phyloP scores from a whole-genome alignment of 2,329 filamentous ascomycete species.

The Rutstroemia sp. region DNA sequence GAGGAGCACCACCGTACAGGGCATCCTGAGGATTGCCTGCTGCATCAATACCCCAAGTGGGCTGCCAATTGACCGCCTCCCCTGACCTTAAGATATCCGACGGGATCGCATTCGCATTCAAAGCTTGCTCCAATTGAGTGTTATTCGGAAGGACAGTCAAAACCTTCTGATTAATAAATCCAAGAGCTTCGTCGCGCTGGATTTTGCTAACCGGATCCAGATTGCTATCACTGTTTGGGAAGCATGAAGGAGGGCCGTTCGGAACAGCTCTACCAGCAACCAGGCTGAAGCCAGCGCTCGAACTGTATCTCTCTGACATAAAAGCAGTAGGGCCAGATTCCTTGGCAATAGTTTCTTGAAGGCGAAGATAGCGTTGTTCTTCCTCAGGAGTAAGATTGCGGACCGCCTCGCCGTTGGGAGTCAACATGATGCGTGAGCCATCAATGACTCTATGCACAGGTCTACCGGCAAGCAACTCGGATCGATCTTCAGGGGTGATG shows the following conservation, averaged over 20 bases:
- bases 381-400: slow-evolving; percentile 62
- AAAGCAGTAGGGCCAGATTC: slow-evolving; percentile 49
- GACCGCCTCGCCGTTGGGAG: slow-evolving; percentile 70
- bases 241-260: slow-evolving; percentile 55
- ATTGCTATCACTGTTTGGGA: slow-evolving; percentile 36
- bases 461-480: slow-evolving; percentile 46
- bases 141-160: slow-evolving; percentile 39
- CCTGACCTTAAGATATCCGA: slow-evolving; percentile 23
- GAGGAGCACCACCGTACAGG: slow-evolving; percentile 14
- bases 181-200: slow-evolving; percentile 57
- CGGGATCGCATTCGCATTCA: slow-evolving; percentile 28
- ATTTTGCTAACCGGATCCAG: slow-evolving; percentile 57
- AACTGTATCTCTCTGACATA: slow-evolving; percentile 46
- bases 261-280: slow-evolving; percentile 59
- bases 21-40: slow-evolving; percentile 10
- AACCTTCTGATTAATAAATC: slow-evolving; percentile 63
- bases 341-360: slow-evolving; percentile 53
- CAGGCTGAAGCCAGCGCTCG: slow-evolving; percentile 50
- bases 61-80: neutral
- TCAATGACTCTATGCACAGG: slow-evolving; percentile 56
- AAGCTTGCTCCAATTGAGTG: slow-evolving; percentile 29
- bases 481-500: slow-evolving; percentile 47
- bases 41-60: slow-evolving; percentile 21
- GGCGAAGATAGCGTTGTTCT: slow-evolving; percentile 60
- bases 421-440: slow-evolving; percentile 61